Base-by-base conservation (phyloP, 495 filamentous ascomycete species). In the Aspergillus mulundensis region DNA sequence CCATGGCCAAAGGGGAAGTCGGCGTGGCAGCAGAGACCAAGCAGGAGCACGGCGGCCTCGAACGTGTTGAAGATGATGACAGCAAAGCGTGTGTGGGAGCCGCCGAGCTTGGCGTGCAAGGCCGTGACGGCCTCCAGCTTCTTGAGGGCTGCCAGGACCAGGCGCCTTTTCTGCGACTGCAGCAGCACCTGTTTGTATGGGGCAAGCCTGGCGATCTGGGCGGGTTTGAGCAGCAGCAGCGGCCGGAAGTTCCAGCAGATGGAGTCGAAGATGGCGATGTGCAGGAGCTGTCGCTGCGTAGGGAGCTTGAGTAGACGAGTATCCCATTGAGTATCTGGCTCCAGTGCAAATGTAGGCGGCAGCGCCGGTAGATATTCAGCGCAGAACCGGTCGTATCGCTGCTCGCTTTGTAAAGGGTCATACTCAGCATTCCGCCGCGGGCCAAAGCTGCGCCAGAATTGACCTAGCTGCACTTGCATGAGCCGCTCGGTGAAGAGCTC, bases 251-350 rank as follows among this genome's bases (percentile, higher is more conserved):
- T 67, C 45, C 53, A 62, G 32, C 65, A 67, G 15, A 66, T 11
- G 6, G 59, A 66, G 16, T 66, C 63, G 50, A 58, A 70, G 4
- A 70, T 66, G 24, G 61, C 42, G 1, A 67, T 65, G 32, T 67
- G 61, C 1, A 67, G 41, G 18, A 66, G 43, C 41, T 66, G 61
- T 5, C 67, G 36, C 57, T 70, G 66, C 24, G 60, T 18, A 0
- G 53, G 25, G 4, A 70, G 54, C 36, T 58, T 66, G 1, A 56
- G 59, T 4, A 64, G 30, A 12, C 28, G 50, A 6, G 52, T 34
- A 32, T 69, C 66, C 66, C 66, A 69, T 24, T 25, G 10, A n/a
- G 18, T 46, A 23, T 66, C 42, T 12, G 66, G 66, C 1, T 39
- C 14, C 4, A 69, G 58, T 12, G 56, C 45, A 28, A 69, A 65